Base-by-base conservation (phyloP, 305 asterid species). In the Fraxinus greggii region DNA sequence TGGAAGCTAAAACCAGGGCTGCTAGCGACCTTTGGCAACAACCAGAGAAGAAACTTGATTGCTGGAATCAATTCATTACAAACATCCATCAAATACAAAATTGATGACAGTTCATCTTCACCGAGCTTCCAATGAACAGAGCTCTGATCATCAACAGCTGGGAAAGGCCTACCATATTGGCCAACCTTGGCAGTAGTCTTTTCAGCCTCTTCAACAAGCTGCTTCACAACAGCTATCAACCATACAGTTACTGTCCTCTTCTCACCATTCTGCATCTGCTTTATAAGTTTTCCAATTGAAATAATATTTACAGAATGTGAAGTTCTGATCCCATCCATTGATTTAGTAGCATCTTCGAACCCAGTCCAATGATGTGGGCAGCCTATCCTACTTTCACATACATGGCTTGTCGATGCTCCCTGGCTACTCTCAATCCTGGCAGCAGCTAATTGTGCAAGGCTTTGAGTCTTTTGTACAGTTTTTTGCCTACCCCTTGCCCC, bases 381-480 rank as follows among this genome's bases (percentile, higher is more conserved):
- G 81, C 90, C 89, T 73, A 87, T 77, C 91, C 89, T 91, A 85
- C 83, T 92, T 86, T 95, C 98, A 89, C 99, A 95, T 79, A 89
- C 88, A 91, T 97, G 98, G 86, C 99, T 97, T 1, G 98, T 90
- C 32, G 99, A 95, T 81, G 99, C 98, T 80, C 99, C 98, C 83
- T 92, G 98, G 84, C 99, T 97, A 85, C 98, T 92, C 88, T 93
- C 99, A 88, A 97, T 93, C 83, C 99, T 94, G 73, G 97, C 93
- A 83, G 96, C 92, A 78, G 97, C 98, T 84, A 97, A 88, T 76
- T 97, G 98, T 28, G 98, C 98, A 84, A 97, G 98, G 87, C 97
- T 95, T 77, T 91, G 97, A 69, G 97, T 97, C 90, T 95, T 97
- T 69, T 98, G 96, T 72, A 88, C 98, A 89, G 92, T 84, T 84